phyloP scores from a whole-genome alignment of 2,329 filamentous ascomycete genomes.

The Fusarium ambrosium region DNA sequence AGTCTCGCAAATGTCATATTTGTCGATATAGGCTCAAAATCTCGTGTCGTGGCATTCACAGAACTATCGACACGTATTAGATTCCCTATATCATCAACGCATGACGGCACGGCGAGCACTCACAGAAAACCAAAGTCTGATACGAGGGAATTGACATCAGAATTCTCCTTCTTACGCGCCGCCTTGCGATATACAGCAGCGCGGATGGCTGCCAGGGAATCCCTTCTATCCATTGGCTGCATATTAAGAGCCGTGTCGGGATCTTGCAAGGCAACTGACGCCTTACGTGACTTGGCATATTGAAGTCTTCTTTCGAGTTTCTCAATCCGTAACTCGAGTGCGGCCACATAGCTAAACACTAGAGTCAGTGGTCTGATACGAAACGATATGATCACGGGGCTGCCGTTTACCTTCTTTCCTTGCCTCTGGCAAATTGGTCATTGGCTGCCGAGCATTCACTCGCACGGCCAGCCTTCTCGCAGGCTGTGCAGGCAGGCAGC shows the following conservation, averaged over 20 bases:
- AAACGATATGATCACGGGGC: not conserved
- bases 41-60: constrained; percentile 92
- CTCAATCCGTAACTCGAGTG: constrained; percentile 91
- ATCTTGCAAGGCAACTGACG: constrained; percentile 76
- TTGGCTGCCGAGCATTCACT: constrained; percentile 93
- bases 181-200: constrained; percentile 75
- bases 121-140: constrained; percentile 94
- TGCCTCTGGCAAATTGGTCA: constrained; percentile 94
- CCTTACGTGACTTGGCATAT: constrained; percentile 78
- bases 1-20: constrained; percentile 94
- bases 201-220: constrained; percentile 72
- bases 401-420: constrained; percentile 82
- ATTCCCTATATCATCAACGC: not conserved
- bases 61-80: constrained; percentile 67
- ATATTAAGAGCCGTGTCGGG: constrained; percentile 57
- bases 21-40: constrained; percentile 89
- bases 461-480: constrained; percentile 89
- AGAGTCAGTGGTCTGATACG: constrained; percentile 18
- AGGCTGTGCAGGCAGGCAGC: constrained; percentile 93
- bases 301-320: constrained; percentile 84
- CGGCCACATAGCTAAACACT: constrained; percentile 82
- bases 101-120: constrained; percentile 47
- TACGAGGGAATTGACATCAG: constrained; percentile 90
- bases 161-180: constrained; percentile 77
- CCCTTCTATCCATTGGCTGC: constrained; percentile 69